Evolutionary conservation across 2,329 filamentous ascomycete species (phyloP), one percentile per base, ranked within the genome.

Genomic region (Knufia fluminis): DNA sequence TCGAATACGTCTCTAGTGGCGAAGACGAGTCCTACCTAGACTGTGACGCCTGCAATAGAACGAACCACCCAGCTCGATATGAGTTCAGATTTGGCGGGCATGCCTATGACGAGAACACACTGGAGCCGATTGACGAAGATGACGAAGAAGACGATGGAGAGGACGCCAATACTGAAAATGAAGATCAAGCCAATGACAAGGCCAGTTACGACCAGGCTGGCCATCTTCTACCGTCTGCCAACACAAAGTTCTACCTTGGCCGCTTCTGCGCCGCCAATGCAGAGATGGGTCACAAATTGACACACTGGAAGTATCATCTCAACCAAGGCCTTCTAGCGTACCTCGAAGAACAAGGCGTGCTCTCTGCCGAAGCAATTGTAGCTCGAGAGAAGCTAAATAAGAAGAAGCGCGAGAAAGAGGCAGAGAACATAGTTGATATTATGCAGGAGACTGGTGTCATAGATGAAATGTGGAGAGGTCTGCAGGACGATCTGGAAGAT

Each of bases 281-380:
- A 0, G 72, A 80, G 55, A 82, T 82, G 33, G 82, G 84, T 0
- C 86, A 91, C 60, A 76, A 75, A 1, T 72, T 91, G 2, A 74
- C 80, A 3, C 86, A 92, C 66, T 90, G 86, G 86, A 82, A 83
- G 50, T 78, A 77, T 52, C 77, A 81, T 40, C 77, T 91, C n/a
- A 82, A 85, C 60, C 75, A 82, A 55, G 85, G 78, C 75, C 81
- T 90, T 0, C 71, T 83, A 20, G 72, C 75, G 23, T 78, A 77
- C 47, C 76, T 92, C 0, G 65, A 72, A 20, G 64, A 64, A 1
- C 72, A 81, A 51, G 80, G 79, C 0, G 74, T 83, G 54, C 71
- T 83, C 54, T 69, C 68, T 0, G 67, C 79, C 1, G 66, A 74
- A 9, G 75, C 79, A 59, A 68, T 88, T 26, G 68, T 80, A 1